Evolutionary conservation across 2,329 filamentous ascomycete species (phyloP), one percentile per base, ranked within the genome.

Genomic region (Dothiorella sarmentorum): DNA sequence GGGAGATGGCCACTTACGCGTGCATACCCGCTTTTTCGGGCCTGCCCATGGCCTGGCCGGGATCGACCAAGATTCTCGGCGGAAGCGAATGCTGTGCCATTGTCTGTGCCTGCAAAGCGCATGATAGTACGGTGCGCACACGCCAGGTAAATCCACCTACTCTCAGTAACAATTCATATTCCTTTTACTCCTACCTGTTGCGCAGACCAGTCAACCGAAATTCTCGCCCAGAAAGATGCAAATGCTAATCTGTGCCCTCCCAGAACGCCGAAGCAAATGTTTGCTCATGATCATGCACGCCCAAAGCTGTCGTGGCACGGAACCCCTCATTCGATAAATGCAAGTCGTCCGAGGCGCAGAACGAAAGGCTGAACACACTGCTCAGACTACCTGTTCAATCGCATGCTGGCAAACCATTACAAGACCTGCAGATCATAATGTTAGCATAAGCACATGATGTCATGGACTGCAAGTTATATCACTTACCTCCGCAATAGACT

Each of bases 401-500:
- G 11, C n/a, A 17, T 18, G 33, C 31, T 27, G 20, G 26, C n/a
- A 10, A 7, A 24, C n/a, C 33, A 29, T 58, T 31, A 58, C 55
- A 58, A 31, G 20, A 49, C 55, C 55, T 58, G 26, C 38, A 13
- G 7, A 49, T 22, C 31, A 17, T 18, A 2, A n/a, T 15, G 29
- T 58, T 24, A 49, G 43, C 13, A 6, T 15, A 4, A 17, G 13
- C 24, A 18, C 20, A 44, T 9, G 2, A 18, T 11, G 22, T 29
- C 2, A 26, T 17, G 7, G 27, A n/a, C 11, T 4, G 29, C 20
- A 37, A 47, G 7, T 15, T 11, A 6, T 24, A 22, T 2, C 20
- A 42, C 52, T 61, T 58, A 76, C 74, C 64, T 76, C 69, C 20
- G 68, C 66, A 63, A 80, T 78, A 49, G 69, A 74, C 67, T 79